Evolutionary conservation across 352 stramenopile genomes (phyloP).

Genomic region (Phytophthora sp.): DNA sequence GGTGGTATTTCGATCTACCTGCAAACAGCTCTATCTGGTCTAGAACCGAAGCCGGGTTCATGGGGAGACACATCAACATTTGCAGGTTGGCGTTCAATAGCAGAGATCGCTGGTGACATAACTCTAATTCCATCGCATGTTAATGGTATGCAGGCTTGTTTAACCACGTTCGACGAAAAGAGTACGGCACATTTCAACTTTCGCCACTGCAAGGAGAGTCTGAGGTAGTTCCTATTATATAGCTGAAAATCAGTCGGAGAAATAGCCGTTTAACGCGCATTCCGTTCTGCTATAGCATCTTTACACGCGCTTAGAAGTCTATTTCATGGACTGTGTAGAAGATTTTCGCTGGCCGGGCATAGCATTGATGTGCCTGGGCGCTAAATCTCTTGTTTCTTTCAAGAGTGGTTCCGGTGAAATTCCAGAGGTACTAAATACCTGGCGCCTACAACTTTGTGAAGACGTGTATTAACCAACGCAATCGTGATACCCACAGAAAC

Average conservation of each 20-base stretch:
- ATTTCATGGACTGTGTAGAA: conserved; percentile 27
- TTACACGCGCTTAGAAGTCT: conserved; percentile 28
- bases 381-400: conserved; percentile 8
- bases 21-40: conserved; percentile 33
- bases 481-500: neutral
- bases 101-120: neutral
- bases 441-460: too few species aligned
- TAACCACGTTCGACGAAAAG: conserved; percentile 77
- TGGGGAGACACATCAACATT: conserved; percentile 92
- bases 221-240: conserved; percentile 30
- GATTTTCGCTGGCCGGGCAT: conserved; percentile 35
- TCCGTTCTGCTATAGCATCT: conserved; percentile 19
- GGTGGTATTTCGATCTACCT: conserved; percentile 39
- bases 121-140: neutral
- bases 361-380: conserved; percentile 27
- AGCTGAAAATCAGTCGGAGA: neutral
- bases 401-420: neutral
- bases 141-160: conserved; percentile 36
- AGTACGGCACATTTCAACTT: conserved; percentile 94
- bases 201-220: conserved; percentile 66
- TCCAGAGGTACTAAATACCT: conserved; percentile 19
- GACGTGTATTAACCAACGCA: neutral
- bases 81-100: conserved; percentile 53
- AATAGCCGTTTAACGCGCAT: neutral
- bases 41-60: conserved; percentile 58